Evolutionary conservation across 2,329 filamentous ascomycete genomes (phyloP).

Genomic region (Phaeosphaeria sp.): DNA sequence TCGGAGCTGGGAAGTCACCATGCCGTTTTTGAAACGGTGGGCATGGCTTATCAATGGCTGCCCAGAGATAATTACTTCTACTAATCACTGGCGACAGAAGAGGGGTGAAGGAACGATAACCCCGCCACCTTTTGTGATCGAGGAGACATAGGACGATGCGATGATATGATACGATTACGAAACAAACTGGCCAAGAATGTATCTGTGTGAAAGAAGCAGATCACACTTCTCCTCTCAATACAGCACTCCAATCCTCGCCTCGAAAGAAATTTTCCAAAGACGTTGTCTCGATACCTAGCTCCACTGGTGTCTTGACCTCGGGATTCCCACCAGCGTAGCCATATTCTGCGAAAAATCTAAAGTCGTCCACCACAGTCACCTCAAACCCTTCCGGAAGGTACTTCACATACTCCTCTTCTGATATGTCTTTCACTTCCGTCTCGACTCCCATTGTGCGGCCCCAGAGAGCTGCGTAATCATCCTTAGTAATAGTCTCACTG

Average conservation of each 20-base stretch:
- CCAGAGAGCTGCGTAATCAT: constrained; percentile 8
- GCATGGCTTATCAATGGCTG: background rate
- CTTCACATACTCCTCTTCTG: constrained; percentile 6
- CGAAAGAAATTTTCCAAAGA: constrained; percentile 6
- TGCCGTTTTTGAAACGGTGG: background rate
- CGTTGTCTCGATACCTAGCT: constrained; percentile 10
- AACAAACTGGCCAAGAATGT: background rate
- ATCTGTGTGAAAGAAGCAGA: too few relatives aligned
- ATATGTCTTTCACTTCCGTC: constrained; percentile 2
- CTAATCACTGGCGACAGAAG: background rate
- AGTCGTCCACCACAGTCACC: background rate
- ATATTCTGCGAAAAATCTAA: constrained; percentile 9
- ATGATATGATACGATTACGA: background rate
- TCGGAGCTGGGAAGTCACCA: background rate
- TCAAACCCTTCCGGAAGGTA: constrained; percentile 5
- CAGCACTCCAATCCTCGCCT: constrained; percentile 7
- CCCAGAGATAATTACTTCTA: background rate
- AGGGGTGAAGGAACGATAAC: background rate
- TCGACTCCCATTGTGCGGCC: constrained; percentile 6
- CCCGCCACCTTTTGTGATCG: background rate
- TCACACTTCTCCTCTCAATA: constrained; percentile 6
- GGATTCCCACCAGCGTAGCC: constrained; percentile 10
- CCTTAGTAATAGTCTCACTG: constrained; percentile 6
- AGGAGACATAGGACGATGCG: background rate
- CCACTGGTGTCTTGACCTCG: constrained; percentile 6